Base-by-base conservation (phyloP, 2,329 filamentous ascomycete genomes). In the Pseudogymnoascus sp. region DNA sequence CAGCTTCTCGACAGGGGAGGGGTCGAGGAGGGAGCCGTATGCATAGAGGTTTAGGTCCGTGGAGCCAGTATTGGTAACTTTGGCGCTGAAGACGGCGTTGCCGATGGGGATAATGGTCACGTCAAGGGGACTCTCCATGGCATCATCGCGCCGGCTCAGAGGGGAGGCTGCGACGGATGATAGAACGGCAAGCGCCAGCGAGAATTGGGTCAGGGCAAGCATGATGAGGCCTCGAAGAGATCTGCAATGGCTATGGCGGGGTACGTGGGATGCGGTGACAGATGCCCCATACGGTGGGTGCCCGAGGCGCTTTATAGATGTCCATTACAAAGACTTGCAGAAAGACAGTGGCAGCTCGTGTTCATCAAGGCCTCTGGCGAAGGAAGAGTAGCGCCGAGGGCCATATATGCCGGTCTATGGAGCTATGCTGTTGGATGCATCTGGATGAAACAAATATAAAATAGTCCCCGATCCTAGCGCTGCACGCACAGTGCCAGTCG, bases 1-100 rank as follows among this genome's bases (percentile, higher is more conserved):
- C 25, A 78, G 69, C 67, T 78, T 78, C 67, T 78, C 71, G n/a
- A 78, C 75, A 1, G 77, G 75, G 11, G 72, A 69, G 62, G 73
- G 69, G 42, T 78, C 76, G 16, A 78, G 68, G 66, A 79, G 73
- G 16, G 75, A 77, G 16, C 77, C 76, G 61, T 73, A 75, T 65
- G 71, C 77, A 62, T 78, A 67, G 25, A 79, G 66, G 62, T 77
- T 76, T 60, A 79, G 64, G 21, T 69, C 69, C 42, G 68, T 71
- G 40, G 70, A 67, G 6, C 77, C 76, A 59, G 72, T 75, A 68
- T 79, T 78, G 59, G 74, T 78, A 38, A 79, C 70, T 16, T 72
- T 69, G 16, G 77, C 72, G 65, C 76, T 75, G 66, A 79, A 72
- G 53, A 74, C 72, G 37, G 75, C 72, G 65, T 77, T 76, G 44